Evolutionary conservation across 306 rosid species (phyloP), one percentile per base, ranked within the genome.

Genomic region (Rosa persica): DNA sequence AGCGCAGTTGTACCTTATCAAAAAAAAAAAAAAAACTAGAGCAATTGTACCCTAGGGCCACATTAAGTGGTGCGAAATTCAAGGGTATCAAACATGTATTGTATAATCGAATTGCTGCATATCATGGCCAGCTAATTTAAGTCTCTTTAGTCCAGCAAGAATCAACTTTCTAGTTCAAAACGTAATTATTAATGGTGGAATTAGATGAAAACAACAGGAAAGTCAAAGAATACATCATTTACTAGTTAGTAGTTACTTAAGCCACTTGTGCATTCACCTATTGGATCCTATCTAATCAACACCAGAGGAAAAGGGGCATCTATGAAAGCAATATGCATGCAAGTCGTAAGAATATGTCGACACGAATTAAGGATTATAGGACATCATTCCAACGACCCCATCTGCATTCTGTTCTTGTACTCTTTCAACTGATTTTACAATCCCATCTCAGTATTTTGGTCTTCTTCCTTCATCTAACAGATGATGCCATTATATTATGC

Each of bases 51-150:
- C 34, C 61, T 55, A 20, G 3, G 25, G 20, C 60, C 9, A 55
- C 27, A 22, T n/a, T 23, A 6, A 8, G 27, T 54, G 3, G 6
- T 54, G 25, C n/a, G 27, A 20, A 60, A 23, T 60, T 23, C 8
- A 30, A 2, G 20, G 5, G 43, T 64, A 6, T 30, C 69, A 70
- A 20, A 51, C 47, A 20, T 34, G 23, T 5, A 9, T 19, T 49
- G 61, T 34, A 34, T 30, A 30, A 72, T 72, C 75, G 19, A 72
- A 16, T 30, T 9, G 66, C 66, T 51, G 76, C 51, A 73, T 36
- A 36, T 58, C 65, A 58, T 22, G 12, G 15, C 60, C 60, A 54
- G 20, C 60, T 54, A 54, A 47, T 58, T 13, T 22, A 64, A 64
- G 22, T 64, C 39, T 16, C 69, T 34, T 17, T 64, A 12, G 6